Conservation (phyloP, 257 asterid species). For the Scutellaria baicalensis region DNA sequence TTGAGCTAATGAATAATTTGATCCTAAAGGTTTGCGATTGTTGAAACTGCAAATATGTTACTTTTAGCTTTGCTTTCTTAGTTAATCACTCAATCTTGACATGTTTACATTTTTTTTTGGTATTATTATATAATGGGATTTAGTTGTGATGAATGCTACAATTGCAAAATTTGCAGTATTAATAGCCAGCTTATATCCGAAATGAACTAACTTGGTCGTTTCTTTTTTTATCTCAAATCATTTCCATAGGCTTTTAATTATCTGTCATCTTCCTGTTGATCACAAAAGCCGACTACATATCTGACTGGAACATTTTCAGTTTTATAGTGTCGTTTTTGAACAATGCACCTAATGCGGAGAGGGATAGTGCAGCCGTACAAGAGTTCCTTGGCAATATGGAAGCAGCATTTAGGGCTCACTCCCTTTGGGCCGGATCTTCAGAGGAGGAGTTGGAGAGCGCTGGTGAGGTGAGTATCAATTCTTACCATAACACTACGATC, state of each 20-base stretch:
- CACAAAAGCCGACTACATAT: background rate
- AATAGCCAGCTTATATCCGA: background rate
- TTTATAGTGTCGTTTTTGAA: slow-evolving; percentile 85
- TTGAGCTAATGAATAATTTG: background rate
- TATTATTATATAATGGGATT: background rate
- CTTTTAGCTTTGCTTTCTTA: background rate
- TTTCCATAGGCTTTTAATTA: background rate
- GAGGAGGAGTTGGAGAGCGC: slow-evolving; percentile 97
- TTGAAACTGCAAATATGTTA: background rate
- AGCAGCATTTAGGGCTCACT: slow-evolving; percentile 82
- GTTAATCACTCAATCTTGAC: background rate
- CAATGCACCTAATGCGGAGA: slow-evolving; percentile 74
- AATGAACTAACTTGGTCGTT: background rate
- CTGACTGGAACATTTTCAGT: slow-evolving; percentile 40
- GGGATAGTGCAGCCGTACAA: slow-evolving; percentile 85
- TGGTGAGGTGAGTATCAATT: slow-evolving; percentile 72
- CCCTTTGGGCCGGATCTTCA: slow-evolving; percentile 92
- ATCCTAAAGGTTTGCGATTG: background rate
- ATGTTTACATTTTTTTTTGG: background rate
- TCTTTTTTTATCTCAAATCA: background rate
- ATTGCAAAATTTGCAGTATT: background rate
- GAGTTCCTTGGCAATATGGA: slow-evolving; percentile 88
- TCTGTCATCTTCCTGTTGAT: background rate
- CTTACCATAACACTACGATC: background rate
- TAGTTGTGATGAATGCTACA: background rate